Evolutionary conservation across 345 rosid genomes (phyloP).

Genomic region (Lepidium aucheri): DNA sequence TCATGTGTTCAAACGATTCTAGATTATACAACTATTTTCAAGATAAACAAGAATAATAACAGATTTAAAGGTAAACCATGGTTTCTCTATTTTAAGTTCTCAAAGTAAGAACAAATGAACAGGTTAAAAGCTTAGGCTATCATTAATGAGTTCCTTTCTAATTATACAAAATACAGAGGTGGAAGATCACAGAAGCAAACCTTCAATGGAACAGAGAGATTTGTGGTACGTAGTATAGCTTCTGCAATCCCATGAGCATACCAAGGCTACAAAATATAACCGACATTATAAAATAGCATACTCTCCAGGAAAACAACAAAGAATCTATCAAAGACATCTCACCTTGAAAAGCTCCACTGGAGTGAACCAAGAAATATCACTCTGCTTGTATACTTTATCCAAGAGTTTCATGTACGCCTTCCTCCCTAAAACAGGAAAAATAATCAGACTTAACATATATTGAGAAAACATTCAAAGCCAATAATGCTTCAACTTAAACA

Average conservation of each 20-base stretch:
- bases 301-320: not conserved
- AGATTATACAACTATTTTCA: not conserved
- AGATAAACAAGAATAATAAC: not conserved
- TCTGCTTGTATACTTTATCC: constrained; percentile 81
- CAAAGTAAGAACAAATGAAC: constrained; percentile 5
- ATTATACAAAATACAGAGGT: not conserved
- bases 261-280: constrained; percentile 64
- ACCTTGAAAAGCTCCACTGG: constrained; percentile 99
- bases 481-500: not conserved
- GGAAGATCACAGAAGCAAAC: constrained; percentile 30
- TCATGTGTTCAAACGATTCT: not conserved
- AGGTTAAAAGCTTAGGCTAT: not conserved
- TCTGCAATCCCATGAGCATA: constrained; percentile 97
- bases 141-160: not conserved
- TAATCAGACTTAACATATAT: not conserved
- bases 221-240: constrained; percentile 86
- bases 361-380: constrained; percentile 95
- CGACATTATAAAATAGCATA: not conserved
- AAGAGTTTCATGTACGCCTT: constrained; percentile 69
- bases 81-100: not conserved
- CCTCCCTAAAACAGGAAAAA: constrained; percentile 46
- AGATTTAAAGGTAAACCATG: not conserved
- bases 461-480: not conserved
- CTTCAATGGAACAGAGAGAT: constrained; percentile 79
- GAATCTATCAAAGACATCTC: not conserved